A percentile compares a stretch with the other conserved stretches of the same genome.
These are phyloP conservation scores for Candida dendrica DNA, from an alignment of 805 yeast genomes.

Conservation along the genomic window DNA sequence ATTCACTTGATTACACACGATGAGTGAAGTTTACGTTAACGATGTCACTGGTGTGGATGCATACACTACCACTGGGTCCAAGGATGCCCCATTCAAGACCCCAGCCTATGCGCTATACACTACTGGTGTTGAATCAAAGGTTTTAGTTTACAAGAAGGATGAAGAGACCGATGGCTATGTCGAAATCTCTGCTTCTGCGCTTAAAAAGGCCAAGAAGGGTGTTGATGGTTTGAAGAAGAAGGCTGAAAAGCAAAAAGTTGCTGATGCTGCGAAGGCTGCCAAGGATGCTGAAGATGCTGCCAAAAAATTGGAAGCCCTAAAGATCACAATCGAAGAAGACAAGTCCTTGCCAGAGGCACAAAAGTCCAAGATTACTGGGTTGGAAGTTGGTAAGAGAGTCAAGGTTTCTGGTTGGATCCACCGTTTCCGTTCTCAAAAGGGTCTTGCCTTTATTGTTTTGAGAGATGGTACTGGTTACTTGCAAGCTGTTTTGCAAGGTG, in stretches of 20 bases:
- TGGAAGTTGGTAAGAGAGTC: constrained; percentile 62
- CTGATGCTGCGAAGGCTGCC: constrained; percentile 42
- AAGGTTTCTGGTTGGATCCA: constrained; percentile 92
- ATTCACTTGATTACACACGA: constrained; percentile 2
- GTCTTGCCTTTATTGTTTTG: constrained; percentile 79
- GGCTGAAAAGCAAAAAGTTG: constrained; percentile 42
- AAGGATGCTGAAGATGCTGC: constrained; percentile 68
- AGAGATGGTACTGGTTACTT: constrained; percentile 93
- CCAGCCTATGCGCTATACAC: constrained; percentile 73
- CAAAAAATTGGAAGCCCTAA: constrained; percentile 70
- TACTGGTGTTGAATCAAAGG: constrained; percentile 36
- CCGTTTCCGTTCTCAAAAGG: constrained; percentile 88
- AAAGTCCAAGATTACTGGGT: constrained; percentile 49
- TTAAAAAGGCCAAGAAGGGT: constrained; percentile 95
- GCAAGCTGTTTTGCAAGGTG: constrained; percentile 85
- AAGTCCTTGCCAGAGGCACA: constrained; percentile 61
- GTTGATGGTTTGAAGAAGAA: constrained; percentile 84
- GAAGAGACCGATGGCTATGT: constrained; percentile 56
- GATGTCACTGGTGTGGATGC: constrained; percentile 68
- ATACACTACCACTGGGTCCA: constrained; percentile 50
- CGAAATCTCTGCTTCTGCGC: constrained; percentile 82
- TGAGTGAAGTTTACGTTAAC: constrained; percentile 54
- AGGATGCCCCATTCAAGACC: constrained; percentile 66
- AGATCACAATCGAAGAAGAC: constrained; percentile 71
- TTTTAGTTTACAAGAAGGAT: constrained; percentile 52